Base-by-base conservation (phyloP, 352 stramenopile genomes). In the Globisporangium rhizosaccharum region DNA sequence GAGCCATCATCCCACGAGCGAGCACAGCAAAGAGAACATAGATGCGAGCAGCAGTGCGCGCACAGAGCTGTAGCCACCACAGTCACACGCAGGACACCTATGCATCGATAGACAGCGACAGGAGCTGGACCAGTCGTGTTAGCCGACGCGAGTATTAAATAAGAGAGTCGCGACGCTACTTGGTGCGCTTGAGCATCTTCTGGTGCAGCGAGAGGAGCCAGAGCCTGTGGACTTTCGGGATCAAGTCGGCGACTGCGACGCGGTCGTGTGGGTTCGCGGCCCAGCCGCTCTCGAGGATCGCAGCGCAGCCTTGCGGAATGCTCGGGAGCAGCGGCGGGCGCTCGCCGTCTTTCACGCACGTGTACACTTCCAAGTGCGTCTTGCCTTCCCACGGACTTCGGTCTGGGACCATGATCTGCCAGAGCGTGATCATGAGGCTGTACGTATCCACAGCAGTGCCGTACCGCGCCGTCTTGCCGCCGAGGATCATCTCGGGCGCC, bases 371-470 rank as follows among this genome's bases (percentile, higher is more conserved):
- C 14, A 94, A 65, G 46, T 94, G 85, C 10, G 82, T 82, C 41
- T 82, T 84, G 59, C 66, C 63, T 44, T 83, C 77, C 85, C 85
- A 94, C 11, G 85, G 85, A 64, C 76, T 91, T 0, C 75, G 76
- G 36, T 72, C 75, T 1, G 85, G 85, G 36, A 92, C 82, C 72
- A 94, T 82, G 62, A 94, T 94, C 65, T 94, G 82, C 85, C 85
- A 94, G 11, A 94, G 62, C 51, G 85, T 94, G 58, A 94, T 91
- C 80, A 92, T 91, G 9, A 94, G 61, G 57, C 82, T 92, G 69
- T 94, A 94, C 25, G 91, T 83, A 53, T 94, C 85, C 1, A 90
- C 82, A 5, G 76, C 82, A 0, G 85, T 89, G 59, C 73, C 85
- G 30, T 94, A 94, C 3, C 79, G 67, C 2, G 85, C 82, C 7